Percentiles rank a stretch among this genome's conserved stretches.
Evolutionary conservation across 78 protist species (phyloP).

Genomic region (Mastigamoeba balamuthi): DNA sequence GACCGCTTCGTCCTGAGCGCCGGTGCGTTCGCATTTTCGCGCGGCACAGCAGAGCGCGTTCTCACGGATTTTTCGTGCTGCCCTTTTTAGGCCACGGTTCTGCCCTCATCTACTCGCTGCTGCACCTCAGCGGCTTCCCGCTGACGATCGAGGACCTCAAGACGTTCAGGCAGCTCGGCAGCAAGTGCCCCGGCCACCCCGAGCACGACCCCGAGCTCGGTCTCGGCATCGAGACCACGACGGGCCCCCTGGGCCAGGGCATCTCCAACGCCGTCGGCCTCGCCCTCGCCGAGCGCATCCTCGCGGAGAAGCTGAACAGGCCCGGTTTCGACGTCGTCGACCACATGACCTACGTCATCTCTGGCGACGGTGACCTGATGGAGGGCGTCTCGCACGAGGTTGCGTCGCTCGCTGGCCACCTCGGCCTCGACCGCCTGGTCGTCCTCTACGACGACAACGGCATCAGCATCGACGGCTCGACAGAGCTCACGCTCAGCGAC

Average conservation of each 20-base stretch:
- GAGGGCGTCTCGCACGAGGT: conserved; percentile 90
- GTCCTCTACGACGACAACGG: conserved; percentile 94
- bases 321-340: conserved; percentile 72
- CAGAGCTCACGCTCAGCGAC: conserved; percentile 90
- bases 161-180: conserved; percentile 77
- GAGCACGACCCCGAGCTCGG: conserved; percentile 65
- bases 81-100: conserved; percentile 90
- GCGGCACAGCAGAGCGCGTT: no score
- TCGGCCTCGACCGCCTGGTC: conserved; percentile 82
- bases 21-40: not conserved
- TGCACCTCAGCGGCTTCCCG: conserved; percentile 81
- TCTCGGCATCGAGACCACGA: conserved; percentile 97
- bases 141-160: conserved; percentile 84
- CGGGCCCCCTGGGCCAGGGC: conserved; percentile 99
- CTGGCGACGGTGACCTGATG: conserved; percentile 97
- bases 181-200: conserved; percentile 98
- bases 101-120: conserved; percentile 90
- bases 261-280: conserved; percentile 94
- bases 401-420: conserved; percentile 96
- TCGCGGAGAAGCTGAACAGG: conserved; percentile 86
- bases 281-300: conserved; percentile 77
- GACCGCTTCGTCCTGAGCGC: conserved; percentile 89
- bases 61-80: no score
- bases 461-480: conserved; percentile 95
- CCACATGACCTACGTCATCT: conserved; percentile 77